These are phyloP conservation scores for Scedosporium boydii DNA, from an alignment of 2,329 filamentous ascomycete genomes.

Conservation along the genomic window DNA sequence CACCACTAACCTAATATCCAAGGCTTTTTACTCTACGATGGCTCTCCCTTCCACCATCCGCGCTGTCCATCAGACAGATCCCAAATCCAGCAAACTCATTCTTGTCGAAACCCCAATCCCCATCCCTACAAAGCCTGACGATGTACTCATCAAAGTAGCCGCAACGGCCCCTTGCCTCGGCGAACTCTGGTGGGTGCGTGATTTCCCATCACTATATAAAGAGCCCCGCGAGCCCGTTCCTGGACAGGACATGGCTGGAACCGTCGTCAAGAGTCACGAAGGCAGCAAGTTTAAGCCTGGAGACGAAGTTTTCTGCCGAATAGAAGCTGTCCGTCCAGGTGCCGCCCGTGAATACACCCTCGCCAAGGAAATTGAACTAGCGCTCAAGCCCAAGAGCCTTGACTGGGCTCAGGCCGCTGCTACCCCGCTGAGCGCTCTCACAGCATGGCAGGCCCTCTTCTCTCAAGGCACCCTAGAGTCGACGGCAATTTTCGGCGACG, in stretches of 20 bases:
- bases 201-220: slow-evolving; percentile 13
- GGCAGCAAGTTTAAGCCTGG: slow-evolving; percentile 21
- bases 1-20: not conserved
- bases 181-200: slow-evolving; percentile 21
- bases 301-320: slow-evolving; percentile 24
- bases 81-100: slow-evolving; percentile 11
- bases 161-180: slow-evolving; percentile 22
- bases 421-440: slow-evolving; percentile 28
- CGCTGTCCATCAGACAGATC: slow-evolving; percentile 15
- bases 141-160: slow-evolving; percentile 22
- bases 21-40: not conserved
- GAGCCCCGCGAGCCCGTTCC: slow-evolving; percentile 17
- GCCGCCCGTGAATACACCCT: slow-evolving; percentile 23
- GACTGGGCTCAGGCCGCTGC: slow-evolving; percentile 25
- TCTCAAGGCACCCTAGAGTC: slow-evolving; percentile 21
- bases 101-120: slow-evolving; percentile 15
- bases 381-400: slow-evolving; percentile 21
- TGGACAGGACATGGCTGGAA: slow-evolving; percentile 27
- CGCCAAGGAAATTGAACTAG: slow-evolving; percentile 20
- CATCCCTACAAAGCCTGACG: slow-evolving; percentile 12
- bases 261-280: slow-evolving; percentile 20
- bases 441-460: slow-evolving; percentile 30
- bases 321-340: slow-evolving; percentile 17
- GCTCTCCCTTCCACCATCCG: slow-evolving; percentile 13
- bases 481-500: slow-evolving; percentile 17